Conservation (phyloP, 768 basidiomycete species). For the Amanita subjunquillea region DNA sequence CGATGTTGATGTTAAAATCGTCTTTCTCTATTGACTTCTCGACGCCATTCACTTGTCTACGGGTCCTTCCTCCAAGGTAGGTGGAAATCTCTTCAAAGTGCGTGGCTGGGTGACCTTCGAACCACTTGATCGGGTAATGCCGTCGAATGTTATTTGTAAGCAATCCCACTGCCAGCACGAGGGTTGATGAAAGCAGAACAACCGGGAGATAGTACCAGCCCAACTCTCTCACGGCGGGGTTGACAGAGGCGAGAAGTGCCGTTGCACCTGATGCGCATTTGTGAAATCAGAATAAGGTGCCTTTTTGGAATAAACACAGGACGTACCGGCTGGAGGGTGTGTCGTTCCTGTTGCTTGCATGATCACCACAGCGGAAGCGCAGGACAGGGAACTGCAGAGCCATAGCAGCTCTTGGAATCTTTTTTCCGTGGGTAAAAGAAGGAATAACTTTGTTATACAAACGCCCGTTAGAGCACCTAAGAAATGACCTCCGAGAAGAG, state of each 20-base stretch:
- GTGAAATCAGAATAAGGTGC: background rate
- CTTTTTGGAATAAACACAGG: background rate
- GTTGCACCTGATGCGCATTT: constrained; percentile 29
- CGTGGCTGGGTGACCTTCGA: background rate
- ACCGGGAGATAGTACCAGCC: constrained; percentile 48
- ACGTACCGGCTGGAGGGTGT: constrained; percentile 42
- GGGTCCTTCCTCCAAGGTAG: no score
- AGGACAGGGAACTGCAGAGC: constrained; percentile 39
- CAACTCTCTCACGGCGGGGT: constrained; percentile 27
- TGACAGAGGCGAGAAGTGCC: constrained; percentile 38
- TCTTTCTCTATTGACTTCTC: background rate
- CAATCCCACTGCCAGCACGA: constrained; percentile 34
- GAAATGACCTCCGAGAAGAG: constrained; percentile 42
- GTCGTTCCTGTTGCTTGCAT: constrained; percentile 45
- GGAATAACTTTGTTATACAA: constrained; percentile 41
- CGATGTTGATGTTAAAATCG: background rate
- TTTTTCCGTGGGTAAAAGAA: constrained; percentile 29
- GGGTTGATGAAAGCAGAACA: constrained; percentile 33
- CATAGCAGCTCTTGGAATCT: constrained; percentile 33
- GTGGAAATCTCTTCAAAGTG: background rate
- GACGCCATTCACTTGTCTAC: no score
- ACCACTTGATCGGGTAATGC: constrained; percentile 39
- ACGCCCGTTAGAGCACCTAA: constrained; percentile 37
- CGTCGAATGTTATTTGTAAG: constrained; percentile 41
- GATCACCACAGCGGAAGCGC: constrained; percentile 28